Base-by-base conservation (phyloP, 2,329 filamentous ascomycete species). In the Beauveria varroae region DNA sequence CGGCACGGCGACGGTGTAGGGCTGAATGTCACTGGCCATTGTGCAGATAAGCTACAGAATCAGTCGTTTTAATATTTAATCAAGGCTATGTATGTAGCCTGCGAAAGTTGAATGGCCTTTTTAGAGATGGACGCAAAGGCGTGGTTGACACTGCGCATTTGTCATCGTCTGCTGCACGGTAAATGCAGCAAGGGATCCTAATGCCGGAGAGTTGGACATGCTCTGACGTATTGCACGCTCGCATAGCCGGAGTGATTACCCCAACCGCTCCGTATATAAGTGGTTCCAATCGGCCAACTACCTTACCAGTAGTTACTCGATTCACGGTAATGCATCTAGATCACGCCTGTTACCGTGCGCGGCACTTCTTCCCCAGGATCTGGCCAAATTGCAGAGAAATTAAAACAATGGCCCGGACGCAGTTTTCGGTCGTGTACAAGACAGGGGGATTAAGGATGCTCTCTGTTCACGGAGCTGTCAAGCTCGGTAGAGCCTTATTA, bases 1-100 rank as follows among this genome's bases (percentile, higher is more conserved):
- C 1, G 69, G 59, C 10, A 73, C 64, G 18, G 66, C 59, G 50
- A 72, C 71, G 30, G 66, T 67, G 64, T 68, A 73, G 1, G 70
- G 67, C 46, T 67, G 67, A 49, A 72, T 70, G 43, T 63, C 57
- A 24, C 8, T 56, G 46, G 44, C 43, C 61, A 59, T 62, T 9
- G 22, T 61, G 20, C 12, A n/a, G 3, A 16, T 46, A 22, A 46
- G 14, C 16, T 3, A 12, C 34, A 37, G n/a, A 46, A 20, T 10
- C 5, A 24, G 5, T 16, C 10, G 44, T 24, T 3, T 46, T 6
- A 24, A 46, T 46, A 6, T 22, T 22, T 46, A 20, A 46, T 2
- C 1, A 14, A 14, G 44, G 20, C 14, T 10, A 14, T 22, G 3
- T 8, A 34, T 20, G 3, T 9, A 34, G 26, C 40, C 5, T 22